A percentile compares a stretch with the other conserved stretches of the same genome.
phyloP scores from a whole-genome alignment of 73 alveolate genomes.

The Stentor coeruleus region DNA sequence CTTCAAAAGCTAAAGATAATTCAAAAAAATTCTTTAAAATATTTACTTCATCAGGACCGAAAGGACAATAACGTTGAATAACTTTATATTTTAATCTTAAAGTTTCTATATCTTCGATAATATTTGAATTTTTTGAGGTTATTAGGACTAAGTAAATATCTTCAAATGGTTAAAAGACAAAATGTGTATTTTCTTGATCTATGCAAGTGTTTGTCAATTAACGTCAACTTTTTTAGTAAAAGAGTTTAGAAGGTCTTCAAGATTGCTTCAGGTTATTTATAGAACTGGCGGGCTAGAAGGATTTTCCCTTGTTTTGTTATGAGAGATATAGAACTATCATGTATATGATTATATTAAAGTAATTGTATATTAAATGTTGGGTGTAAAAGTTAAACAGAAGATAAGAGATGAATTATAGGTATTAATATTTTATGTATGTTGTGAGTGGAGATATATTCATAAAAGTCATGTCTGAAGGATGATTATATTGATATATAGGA shows the following conservation, averaged over 20 bases:
- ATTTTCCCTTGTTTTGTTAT: conserved; percentile 82
- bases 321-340: conserved; percentile 82
- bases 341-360: too few relatives aligned
- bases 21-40: conserved; percentile 87
- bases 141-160: conserved; percentile 77
- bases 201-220: conserved; percentile 82
- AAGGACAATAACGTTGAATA: conserved; percentile 52
- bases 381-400: too few relatives aligned
- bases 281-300: conserved; percentile 87
- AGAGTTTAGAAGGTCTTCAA: conserved; percentile 69
- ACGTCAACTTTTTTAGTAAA: conserved; percentile 48
- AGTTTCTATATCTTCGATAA: conserved; percentile 93
- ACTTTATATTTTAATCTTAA: conserved; percentile 71
- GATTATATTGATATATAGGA: too few relatives aligned
- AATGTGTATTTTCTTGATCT: conserved; percentile 86
- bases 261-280: conserved; percentile 73
- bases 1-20: conserved; percentile 88
- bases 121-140: conserved; percentile 87
- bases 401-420: too few relatives aligned
- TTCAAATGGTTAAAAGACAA: conserved; percentile 91
- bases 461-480: too few relatives aligned
- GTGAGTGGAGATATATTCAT: too few relatives aligned
- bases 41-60: conserved; percentile 64
- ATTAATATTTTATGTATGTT: too few relatives aligned
- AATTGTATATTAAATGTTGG: too few relatives aligned